Conservation (phyloP, 1,284 basidiomycete genomes). For the Violaceomyces palustris region DNA sequence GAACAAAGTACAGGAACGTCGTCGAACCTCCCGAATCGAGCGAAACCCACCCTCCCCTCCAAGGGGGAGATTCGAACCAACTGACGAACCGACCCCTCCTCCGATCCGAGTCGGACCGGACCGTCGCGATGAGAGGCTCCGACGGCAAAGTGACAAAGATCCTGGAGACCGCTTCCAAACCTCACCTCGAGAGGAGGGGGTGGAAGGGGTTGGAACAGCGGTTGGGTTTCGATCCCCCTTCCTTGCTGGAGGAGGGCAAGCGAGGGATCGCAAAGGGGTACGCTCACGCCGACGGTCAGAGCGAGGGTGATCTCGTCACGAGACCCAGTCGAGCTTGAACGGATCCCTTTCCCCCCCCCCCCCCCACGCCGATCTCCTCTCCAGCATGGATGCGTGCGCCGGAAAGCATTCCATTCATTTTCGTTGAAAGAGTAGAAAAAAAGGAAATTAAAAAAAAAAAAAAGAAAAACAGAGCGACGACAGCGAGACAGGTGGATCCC, state of each 20-base stretch:
- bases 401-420: too few species aligned
- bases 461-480: background rate
- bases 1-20: constrained; percentile 60
- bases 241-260: constrained; percentile 77
- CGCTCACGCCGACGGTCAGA: constrained; percentile 51
- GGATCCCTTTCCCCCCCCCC: too few species aligned
- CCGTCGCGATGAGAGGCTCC: constrained; percentile 63
- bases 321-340: too few species aligned
- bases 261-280: constrained; percentile 87
- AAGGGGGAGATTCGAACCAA: background rate
- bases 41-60: constrained; percentile 1
- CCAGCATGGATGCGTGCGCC: too few species aligned
- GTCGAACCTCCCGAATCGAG: constrained; percentile 24
- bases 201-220: constrained; percentile 80
- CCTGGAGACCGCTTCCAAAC: constrained; percentile 52
- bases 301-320: constrained; percentile 11
- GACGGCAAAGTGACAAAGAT: constrained; percentile 59
- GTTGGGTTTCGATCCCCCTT: constrained; percentile 72
- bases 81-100: background rate
- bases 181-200: constrained; percentile 66
- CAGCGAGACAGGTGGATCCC: too few species aligned
- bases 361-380: too few species aligned
- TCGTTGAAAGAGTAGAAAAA: constrained; percentile 16
- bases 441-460: constrained; percentile 1
- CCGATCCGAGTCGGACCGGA: background rate